Evolutionary conservation across 345 rosid species (phyloP).

Genomic region (Melaleuca quinquenervia): DNA sequence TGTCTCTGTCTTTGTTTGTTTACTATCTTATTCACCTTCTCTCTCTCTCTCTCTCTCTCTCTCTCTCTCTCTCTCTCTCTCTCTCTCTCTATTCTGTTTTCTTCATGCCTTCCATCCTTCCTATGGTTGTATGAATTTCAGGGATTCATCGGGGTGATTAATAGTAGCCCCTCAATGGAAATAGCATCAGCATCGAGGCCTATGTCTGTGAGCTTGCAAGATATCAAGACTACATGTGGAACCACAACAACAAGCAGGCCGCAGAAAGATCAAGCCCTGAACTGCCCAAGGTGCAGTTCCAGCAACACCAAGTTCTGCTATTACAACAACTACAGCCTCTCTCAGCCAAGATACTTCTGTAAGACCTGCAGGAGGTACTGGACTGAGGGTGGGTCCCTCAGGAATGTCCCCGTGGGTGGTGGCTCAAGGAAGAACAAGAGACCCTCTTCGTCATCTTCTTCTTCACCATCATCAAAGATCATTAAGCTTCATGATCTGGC

Average conservation of each 20-base stretch:
- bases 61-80: not conserved
- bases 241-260: conserved; percentile 22
- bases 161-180: conserved; percentile 9
- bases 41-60: too few species aligned
- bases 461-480: conserved; percentile 30
- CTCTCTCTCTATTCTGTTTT: not conserved
- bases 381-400: conserved; percentile 96
- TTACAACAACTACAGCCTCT: conserved; percentile 96
- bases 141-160: conserved; percentile 14
- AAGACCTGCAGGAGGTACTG: conserved; percentile 97
- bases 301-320: conserved; percentile 94
- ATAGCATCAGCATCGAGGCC: conserved; percentile 11
- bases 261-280: conserved; percentile 70
- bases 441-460: conserved; percentile 21
- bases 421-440: conserved; percentile 97
- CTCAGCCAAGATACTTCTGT: conserved; percentile 97
- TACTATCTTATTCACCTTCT: not conserved
- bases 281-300: conserved; percentile 97
- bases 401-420: conserved; percentile 97
- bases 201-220: not conserved
- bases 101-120: not conserved
- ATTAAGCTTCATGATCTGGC: conserved; percentile 45
- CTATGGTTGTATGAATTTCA: not conserved
- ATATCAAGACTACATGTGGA: not conserved
- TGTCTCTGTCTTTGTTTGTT: not conserved